Evolutionary conservation across 129 eudicot species (phyloP).

Genomic region (Flaveria robusta): DNA sequence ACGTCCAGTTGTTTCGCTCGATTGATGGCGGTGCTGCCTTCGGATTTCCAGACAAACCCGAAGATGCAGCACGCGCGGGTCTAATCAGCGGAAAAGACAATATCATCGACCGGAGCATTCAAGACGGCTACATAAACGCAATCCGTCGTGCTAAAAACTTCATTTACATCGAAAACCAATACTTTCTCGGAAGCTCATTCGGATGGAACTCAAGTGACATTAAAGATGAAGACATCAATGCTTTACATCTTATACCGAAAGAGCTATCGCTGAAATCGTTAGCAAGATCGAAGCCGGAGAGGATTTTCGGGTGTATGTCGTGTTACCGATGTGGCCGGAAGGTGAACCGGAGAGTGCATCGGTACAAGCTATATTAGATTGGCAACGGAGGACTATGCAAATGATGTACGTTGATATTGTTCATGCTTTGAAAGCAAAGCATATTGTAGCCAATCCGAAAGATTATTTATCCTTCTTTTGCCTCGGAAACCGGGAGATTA

Average conservation of each 20-base stretch:
- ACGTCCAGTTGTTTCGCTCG: conserved; percentile 76
- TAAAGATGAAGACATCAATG: conserved; percentile 57
- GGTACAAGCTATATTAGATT: conserved; percentile 71
- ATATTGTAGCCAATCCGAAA: conserved; percentile 59
- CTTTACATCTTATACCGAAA: conserved; percentile 71
- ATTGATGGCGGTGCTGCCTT: conserved; percentile 89
- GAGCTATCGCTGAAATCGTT: conserved; percentile 70
- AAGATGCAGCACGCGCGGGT: conserved; percentile 67
- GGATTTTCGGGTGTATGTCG: conserved; percentile 65
- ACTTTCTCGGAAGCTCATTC: conserved; percentile 80
- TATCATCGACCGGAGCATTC: conserved; percentile 76
- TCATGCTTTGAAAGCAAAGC: conserved; percentile 62
- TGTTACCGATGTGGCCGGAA: conserved; percentile 95
- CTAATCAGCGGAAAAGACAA: conserved; percentile 78
- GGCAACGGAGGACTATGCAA: conserved; percentile 86
- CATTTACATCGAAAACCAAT: conserved; percentile 84
- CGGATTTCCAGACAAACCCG: conserved; percentile 80
- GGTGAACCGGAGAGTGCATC: conserved; percentile 71
- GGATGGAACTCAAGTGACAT: conserved; percentile 67
- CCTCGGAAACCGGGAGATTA: conserved; percentile 67
- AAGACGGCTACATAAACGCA: conserved; percentile 79
- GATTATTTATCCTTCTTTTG: conserved; percentile 76
- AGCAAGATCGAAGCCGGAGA: conserved; percentile 84
- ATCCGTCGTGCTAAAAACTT: conserved; percentile 80
- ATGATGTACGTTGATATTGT: conserved; percentile 84